phyloP scores from a whole-genome alignment of 306 rosid species.

The Adenanthera pavonina region DNA sequence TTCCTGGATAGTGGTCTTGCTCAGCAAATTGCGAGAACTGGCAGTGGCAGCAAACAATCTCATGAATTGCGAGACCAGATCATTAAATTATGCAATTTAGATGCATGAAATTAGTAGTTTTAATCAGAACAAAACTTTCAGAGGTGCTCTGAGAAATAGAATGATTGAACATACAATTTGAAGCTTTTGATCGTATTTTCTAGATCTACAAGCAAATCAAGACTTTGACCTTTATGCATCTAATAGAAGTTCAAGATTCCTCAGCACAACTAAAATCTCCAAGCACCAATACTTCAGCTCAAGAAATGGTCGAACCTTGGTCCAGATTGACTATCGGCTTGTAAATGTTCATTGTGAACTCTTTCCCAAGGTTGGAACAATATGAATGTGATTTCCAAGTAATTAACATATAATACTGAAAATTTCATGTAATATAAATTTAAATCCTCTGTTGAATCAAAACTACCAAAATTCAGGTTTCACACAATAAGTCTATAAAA shows the following conservation, averaged over 20 bases:
- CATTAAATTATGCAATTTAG: constrained; percentile 20
- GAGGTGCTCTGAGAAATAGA: constrained; percentile 4
- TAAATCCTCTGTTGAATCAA: constrained; percentile 4
- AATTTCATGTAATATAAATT: neutral
- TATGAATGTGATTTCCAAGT: neutral
- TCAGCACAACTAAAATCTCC: neutral
- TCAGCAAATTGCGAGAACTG: constrained; percentile 61
- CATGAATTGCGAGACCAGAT: constrained; percentile 4
- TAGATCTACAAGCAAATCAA: neutral
- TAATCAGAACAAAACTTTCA: neutral
- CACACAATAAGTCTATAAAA: neutral
- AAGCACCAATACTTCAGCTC: neutral
- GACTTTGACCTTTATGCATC: neutral
- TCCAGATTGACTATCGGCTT: constrained; percentile 10
- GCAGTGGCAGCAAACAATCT: constrained; percentile 40
- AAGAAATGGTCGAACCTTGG: neutral
- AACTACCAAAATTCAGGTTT: constrained; percentile 18
- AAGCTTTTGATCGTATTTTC: constrained; percentile 18
- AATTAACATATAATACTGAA: neutral
- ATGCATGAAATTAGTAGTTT: constrained; percentile 19
- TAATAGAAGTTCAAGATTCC: neutral
- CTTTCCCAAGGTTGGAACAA: constrained; percentile 1
- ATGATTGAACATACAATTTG: neutral
- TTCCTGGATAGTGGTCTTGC: constrained; percentile 78
- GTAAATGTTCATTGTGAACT: neutral